phyloP scores from a whole-genome alignment of 2,329 filamentous ascomycete genomes.

The Ophiostoma pallidulum region DNA sequence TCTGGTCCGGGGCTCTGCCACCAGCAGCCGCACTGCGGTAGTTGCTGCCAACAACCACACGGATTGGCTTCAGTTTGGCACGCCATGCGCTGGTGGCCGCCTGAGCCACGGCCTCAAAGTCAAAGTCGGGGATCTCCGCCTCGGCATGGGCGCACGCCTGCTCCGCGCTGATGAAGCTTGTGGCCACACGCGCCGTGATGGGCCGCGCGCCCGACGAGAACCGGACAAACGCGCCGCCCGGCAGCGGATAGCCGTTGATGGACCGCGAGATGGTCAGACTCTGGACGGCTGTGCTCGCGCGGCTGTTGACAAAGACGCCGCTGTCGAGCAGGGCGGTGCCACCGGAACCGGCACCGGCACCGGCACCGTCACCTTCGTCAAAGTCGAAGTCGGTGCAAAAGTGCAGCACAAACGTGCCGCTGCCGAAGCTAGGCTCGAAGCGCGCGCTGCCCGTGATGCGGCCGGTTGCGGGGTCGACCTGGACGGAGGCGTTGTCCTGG shows the following conservation, averaged over 20 bases:
- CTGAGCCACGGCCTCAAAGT: constrained; percentile 45
- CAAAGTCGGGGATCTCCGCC: constrained; percentile 56
- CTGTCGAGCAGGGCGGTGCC: constrained; percentile 48
- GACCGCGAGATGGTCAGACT: constrained; percentile 38
- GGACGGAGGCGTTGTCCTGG: constrained; percentile 45
- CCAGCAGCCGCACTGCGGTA: not conserved
- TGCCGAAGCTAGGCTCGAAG: constrained; percentile 57
- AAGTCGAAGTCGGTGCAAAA: constrained; percentile 61
- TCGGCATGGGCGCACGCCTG: constrained; percentile 62
- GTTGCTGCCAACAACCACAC: constrained; percentile 31
- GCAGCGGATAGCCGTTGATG: constrained; percentile 44
- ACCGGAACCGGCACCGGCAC: too few species aligned
- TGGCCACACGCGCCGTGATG: constrained; percentile 55
- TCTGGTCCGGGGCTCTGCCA: not conserved
- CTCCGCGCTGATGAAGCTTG: constrained; percentile 58
- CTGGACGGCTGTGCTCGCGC: constrained; percentile 39
- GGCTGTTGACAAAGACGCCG: constrained; percentile 52
- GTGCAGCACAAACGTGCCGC: constrained; percentile 48
- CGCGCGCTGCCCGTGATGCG: constrained; percentile 53
- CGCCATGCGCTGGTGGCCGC: constrained; percentile 51
- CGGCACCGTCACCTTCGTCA: too few species aligned
- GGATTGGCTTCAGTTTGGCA: constrained; percentile 50
- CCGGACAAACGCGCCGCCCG: constrained; percentile 54
- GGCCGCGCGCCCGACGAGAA: constrained; percentile 43
- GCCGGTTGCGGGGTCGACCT: constrained; percentile 45